Percentiles rank a stretch among this genome's conserved stretches.
Evolutionary conservation across 1,284 basidiomycete genomes (phyloP).

Genomic region (Ceratobasidium sp.): DNA sequence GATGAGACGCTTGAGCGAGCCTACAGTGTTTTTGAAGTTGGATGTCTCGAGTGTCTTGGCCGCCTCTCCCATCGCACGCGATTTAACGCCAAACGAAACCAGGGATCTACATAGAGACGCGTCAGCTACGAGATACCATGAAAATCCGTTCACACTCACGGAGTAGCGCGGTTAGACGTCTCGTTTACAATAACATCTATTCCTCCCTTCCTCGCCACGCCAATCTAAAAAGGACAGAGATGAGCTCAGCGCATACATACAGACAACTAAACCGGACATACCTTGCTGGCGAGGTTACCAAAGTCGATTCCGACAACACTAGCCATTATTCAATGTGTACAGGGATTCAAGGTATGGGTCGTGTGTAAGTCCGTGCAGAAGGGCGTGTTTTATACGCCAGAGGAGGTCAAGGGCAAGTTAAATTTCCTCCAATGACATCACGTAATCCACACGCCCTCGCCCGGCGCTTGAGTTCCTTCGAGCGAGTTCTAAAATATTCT

Average conservation of each 20-base stretch:
- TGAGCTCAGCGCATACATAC: conserved; percentile 48
- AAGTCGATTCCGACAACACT: conserved; percentile 92
- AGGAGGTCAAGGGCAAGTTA: conserved; percentile 45
- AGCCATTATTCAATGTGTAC: conserved; percentile 43
- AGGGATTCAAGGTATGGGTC: conserved; percentile 18
- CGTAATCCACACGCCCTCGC: conserved; percentile 43
- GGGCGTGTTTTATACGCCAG: conserved; percentile 35
- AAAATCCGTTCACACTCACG: conserved; percentile 67
- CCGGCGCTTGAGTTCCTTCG: conserved; percentile 30
- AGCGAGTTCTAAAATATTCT: conserved; percentile 39
- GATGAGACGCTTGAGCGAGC: conserved; percentile 88
- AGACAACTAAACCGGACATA: conserved; percentile 56
- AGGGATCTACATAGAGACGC: conserved; percentile 73
- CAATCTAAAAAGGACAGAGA: conserved; percentile 70
- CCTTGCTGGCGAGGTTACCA: conserved; percentile 89
- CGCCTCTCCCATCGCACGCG: conserved; percentile 89
- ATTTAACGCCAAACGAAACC: conserved; percentile 90
- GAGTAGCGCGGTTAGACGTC: conserved; percentile 93
- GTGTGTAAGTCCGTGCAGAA: conserved; percentile 18
- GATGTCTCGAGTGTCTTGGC: conserved; percentile 98
- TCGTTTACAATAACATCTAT: conserved; percentile 97
- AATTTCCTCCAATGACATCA: conserved; percentile 41
- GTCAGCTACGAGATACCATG: conserved; percentile 6
- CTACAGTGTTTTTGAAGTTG: conserved; percentile 96
- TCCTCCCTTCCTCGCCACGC: conserved; percentile 91